Evolutionary conservation across 768 basidiomycete genomes (phyloP).

Genomic region (Galerina marginata): DNA sequence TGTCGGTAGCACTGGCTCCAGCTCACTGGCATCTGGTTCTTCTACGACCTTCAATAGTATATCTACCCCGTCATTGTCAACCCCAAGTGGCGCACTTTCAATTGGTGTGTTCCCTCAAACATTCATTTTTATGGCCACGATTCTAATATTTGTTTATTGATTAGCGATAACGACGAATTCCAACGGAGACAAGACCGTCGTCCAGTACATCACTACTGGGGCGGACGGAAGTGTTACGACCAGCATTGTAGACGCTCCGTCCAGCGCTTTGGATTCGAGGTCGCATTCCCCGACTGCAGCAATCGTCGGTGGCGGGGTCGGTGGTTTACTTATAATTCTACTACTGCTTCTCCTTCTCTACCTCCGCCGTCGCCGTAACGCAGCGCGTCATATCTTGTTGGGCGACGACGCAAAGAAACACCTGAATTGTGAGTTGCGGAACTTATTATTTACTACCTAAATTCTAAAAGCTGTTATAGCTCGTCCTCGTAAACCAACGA

Average conservation of each 20-base stretch:
- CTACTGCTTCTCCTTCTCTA: conserved; percentile 6
- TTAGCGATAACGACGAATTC: background rate
- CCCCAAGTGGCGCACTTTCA: background rate
- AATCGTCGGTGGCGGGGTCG: conserved; percentile 11
- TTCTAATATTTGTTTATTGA: too few relatives aligned
- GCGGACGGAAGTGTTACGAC: background rate
- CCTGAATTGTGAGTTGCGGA: background rate
- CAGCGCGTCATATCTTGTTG: background rate
- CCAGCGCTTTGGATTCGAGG: background rate
- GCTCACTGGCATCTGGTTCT: background rate
- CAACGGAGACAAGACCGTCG: background rate
- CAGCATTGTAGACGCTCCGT: background rate
- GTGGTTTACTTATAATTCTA: background rate
- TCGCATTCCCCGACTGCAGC: background rate
- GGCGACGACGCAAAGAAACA: background rate
- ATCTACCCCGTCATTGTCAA: background rate
- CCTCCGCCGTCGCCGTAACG: conserved; percentile 1
- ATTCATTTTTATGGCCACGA: too few relatives aligned
- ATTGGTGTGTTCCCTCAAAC: too few relatives aligned
- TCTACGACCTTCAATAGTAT: background rate
- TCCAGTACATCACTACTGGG: conserved; percentile 5
- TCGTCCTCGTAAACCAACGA: background rate
- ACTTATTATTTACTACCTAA: background rate
- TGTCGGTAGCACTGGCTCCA: background rate
- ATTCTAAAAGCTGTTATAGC: background rate